A percentile compares a stretch with the other conserved stretches of the same genome.
phyloP scores from a whole-genome alignment of 805 yeast genomes.

The Hagleromyces aurorensis region DNA sequence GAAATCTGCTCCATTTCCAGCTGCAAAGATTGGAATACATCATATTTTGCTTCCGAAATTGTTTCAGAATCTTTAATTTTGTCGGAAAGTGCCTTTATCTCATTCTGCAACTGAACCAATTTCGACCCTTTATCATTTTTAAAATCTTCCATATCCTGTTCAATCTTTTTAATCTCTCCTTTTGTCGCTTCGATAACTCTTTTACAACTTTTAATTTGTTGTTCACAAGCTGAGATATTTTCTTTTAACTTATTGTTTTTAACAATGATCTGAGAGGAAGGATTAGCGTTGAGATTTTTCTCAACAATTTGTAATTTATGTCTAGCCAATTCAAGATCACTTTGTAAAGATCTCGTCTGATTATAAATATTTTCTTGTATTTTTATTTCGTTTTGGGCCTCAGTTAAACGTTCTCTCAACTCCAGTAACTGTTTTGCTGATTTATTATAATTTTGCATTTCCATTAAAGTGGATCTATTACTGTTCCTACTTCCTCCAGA shows the following conservation, averaged over 20 bases:
- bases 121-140: slow-evolving; percentile 72
- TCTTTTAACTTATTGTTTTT: slow-evolving; percentile 39
- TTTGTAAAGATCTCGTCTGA: slow-evolving; percentile 48
- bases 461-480: slow-evolving; percentile 49
- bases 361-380: slow-evolving; percentile 38
- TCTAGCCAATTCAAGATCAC: slow-evolving; percentile 45
- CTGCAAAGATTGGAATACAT: slow-evolving; percentile 52
- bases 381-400: slow-evolving; percentile 35
- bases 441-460: slow-evolving; percentile 57
- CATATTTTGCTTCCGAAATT: slow-evolving; percentile 40
- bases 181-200: slow-evolving; percentile 28
- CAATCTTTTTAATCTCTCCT: slow-evolving; percentile 44
- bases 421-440: slow-evolving; percentile 33
- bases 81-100: slow-evolving; percentile 37
- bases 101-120: slow-evolving; percentile 52
- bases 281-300: slow-evolving; percentile 47
- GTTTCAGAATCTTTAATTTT: slow-evolving; percentile 33
- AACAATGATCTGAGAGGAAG: slow-evolving; percentile 47
- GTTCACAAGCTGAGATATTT: slow-evolving; percentile 39
- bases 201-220: slow-evolving; percentile 33
- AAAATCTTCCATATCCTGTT: slow-evolving; percentile 77
- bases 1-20: slow-evolving; percentile 62
- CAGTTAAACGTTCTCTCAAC: slow-evolving; percentile 37
- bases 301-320: slow-evolving; percentile 53
- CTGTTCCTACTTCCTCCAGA: slow-evolving; percentile 86